These are phyloP conservation scores for Sisymbrium irio DNA, from an alignment of 345 rosid genomes.

Conservation along the genomic window DNA sequence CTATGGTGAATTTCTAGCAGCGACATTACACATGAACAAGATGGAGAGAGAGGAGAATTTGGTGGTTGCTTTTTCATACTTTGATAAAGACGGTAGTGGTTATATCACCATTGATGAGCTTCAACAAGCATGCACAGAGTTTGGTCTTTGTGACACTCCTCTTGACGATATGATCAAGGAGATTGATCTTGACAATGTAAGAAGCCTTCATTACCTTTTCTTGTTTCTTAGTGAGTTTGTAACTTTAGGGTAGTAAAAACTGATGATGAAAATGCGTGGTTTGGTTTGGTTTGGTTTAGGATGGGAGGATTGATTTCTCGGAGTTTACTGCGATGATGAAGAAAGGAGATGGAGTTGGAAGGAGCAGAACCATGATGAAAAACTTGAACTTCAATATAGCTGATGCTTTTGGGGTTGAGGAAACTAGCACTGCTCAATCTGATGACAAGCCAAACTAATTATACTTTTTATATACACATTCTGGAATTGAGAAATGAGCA, in stretches of 20 bases:
- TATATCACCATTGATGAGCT: constrained; percentile 90
- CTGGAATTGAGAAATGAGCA: constrained; percentile 14
- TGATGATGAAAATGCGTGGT: neutral
- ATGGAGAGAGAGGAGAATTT: constrained; percentile 91
- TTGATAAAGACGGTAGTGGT: constrained; percentile 92
- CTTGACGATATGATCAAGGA: constrained; percentile 84
- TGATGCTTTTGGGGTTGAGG: constrained; percentile 58
- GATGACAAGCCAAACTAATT: constrained; percentile 20
- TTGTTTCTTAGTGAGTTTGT: constrained; percentile 10
- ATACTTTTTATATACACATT: neutral
- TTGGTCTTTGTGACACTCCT: constrained; percentile 78
- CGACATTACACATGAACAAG: constrained; percentile 86
- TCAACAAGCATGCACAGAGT: constrained; percentile 91
- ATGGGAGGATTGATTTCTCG: constrained; percentile 77
- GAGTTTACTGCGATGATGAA: constrained; percentile 95
- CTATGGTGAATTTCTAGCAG: constrained; percentile 92
- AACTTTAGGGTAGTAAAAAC: neutral
- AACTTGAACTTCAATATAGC: constrained; percentile 68
- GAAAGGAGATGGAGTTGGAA: constrained; percentile 60
- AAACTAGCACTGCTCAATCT: constrained; percentile 18
- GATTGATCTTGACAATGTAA: constrained; percentile 91
- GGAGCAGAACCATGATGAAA: constrained; percentile 75
- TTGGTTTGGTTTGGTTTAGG: constrained; percentile 41
- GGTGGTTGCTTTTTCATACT: constrained; percentile 78
- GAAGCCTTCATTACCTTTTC: constrained; percentile 14